A percentile compares a stretch with the other conserved stretches of the same genome.
These are phyloP conservation scores for Lenwebbia sp. DNA, from an alignment of 345 rosid genomes.

Conservation along the genomic window DNA sequence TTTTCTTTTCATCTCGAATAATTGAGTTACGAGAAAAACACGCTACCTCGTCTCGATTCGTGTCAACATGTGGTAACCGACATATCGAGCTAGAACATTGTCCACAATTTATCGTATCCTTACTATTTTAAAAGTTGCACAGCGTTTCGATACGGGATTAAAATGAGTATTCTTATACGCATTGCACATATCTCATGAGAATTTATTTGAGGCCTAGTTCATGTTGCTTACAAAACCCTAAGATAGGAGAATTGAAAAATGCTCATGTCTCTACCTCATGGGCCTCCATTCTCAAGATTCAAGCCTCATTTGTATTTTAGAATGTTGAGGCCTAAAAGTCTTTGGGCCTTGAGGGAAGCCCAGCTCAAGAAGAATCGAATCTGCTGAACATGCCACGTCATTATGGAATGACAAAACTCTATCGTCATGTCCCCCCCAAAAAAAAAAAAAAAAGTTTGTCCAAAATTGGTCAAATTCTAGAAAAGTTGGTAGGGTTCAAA, in stretches of 20 bases:
- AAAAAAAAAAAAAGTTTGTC: too few species aligned
- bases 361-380: too few species aligned
- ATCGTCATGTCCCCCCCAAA: too few species aligned
- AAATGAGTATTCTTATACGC: too few species aligned
- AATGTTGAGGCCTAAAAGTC: fast-evolving
- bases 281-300: not conserved
- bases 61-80: not conserved
- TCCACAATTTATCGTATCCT: too few species aligned
- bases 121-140: too few species aligned
- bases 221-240: not conserved
- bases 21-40: not conserved
- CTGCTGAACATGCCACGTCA: too few species aligned
- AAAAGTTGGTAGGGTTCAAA: too few species aligned
- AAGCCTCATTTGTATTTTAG: not conserved
- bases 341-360: not conserved
- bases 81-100: not conserved
- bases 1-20: not conserved
- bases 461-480: too few species aligned
- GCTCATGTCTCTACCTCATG: not conserved
- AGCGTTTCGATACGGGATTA: too few species aligned
- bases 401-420: too few species aligned
- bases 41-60: not conserved
- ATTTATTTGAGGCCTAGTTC: not conserved
- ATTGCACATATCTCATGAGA: too few species aligned
- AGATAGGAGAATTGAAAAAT: not conserved